Evolutionary conservation across 2,329 filamentous ascomycete genomes (phyloP), one percentile per base, ranked within the genome.

Genomic region (Phoma sp.): DNA sequence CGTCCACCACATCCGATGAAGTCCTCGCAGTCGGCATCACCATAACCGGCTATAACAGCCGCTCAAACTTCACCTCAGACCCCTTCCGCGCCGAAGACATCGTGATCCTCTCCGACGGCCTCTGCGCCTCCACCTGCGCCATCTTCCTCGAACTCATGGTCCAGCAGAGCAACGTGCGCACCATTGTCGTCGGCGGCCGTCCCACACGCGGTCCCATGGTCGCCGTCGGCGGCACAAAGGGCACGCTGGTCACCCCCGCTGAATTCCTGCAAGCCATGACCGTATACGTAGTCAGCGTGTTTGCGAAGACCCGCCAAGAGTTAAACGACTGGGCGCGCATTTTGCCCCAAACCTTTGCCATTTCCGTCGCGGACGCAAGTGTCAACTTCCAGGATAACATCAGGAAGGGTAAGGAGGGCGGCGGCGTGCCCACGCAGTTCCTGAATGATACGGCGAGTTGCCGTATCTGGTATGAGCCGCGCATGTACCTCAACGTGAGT

Each of bases 391-490:
- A 74, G 37, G 76, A 78, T 56, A 77, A 73, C 29, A 75, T 75
- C 41, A 62, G 73, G 17, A 62, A 37, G 32, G 72, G 74, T 43
- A 44, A 67, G 1, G 73, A 74, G 50, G 48, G 43, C 0, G 69
- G 64, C 4, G 73, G 71, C 5, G 69, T 78, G 0, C 82, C 86
- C 13, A 71, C 82, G 15, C 87, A 89, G 61, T 89, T 88, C 64
- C 72, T 83, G 2, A 84, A 85, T 51, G 82, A 87, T 59, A 80
- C 84, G 1, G 83, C 86, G 0, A 82, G 86, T 61, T 89, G 86
- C 60, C 77, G 85, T 5, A 69, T 88, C 12, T 89, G 81, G 65
- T 88, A 83, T 56, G 86, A 85, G 2, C 67, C 77, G 15, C 70
- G 77, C 2, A 86, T 85, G 72, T 71, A 84, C 31, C 71, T 78